Evolutionary conservation across 306 rosid genomes (phyloP), one percentile per base, ranked within the genome.

Genomic region (Rosa chinensis): DNA sequence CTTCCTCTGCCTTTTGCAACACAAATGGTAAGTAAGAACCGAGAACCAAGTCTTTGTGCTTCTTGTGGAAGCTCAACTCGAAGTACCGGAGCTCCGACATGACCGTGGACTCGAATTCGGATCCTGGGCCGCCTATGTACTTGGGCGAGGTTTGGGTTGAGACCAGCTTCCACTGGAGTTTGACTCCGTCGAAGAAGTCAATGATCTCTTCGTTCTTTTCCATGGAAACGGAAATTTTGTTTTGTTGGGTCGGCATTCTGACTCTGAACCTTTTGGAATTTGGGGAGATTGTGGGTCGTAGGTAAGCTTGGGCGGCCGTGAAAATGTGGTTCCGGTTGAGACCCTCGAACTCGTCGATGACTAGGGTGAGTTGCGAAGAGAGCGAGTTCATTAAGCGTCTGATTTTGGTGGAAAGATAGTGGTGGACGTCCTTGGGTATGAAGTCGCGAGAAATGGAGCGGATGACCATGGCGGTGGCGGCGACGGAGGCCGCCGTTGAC

Each of bases 271-370:
- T 49, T 4, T 70, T 71, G 0, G 80, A 64, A 21, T 77, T 11
- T 25, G 81, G 81, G 5, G 84, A 23, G 67, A 48, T 37, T 1
- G 79, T 80, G 63, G 86, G 87, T 40, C 74, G 40, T 17, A 87
- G 71, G 68, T 82, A 84, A 9, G 80, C 32, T 35, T 79, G 69
- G 6, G 80, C 82, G 8, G 88, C 86, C 20, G 68, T 70, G 85
- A 79, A 87, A 58, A 87, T 84, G 10, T 68, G 77, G 74, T 84
- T 87, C 32, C 55, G 42, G 28, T 67, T 66, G 47, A 84, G 74
- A 12, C 45, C 85, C 18, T 84, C 75, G 58, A 55, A 84, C 64
- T 87, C 85, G 2, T 87, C 83, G 48, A 87, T 64, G 58, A 87
- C 25, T 1, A 87, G 43, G 1, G 82, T 81, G 70, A 87, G 4